Evolutionary conservation across 2,329 filamentous ascomycete genomes (phyloP).

Genomic region (Trichophyton verrucosum): DNA sequence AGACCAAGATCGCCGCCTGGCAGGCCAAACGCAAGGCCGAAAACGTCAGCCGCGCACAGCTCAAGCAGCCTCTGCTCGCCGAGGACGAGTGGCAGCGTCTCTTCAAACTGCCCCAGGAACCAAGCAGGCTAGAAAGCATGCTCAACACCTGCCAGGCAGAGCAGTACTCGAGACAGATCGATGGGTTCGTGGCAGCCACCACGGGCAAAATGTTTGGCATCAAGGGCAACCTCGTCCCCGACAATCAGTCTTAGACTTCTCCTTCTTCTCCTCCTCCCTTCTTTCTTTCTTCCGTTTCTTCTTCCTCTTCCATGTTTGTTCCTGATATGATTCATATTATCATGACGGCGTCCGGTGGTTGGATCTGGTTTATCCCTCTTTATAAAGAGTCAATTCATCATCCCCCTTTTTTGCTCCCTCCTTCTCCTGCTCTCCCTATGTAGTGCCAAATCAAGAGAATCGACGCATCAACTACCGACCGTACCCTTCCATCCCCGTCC

Average conservation of each 20-base stretch:
- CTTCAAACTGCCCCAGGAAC: conserved; percentile 95
- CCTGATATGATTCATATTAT: neutral
- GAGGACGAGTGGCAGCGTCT: conserved; percentile 98
- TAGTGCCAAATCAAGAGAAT: neutral
- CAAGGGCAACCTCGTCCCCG: conserved; percentile 54
- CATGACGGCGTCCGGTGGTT: conserved; percentile 1
- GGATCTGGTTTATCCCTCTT: neutral
- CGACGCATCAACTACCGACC: neutral
- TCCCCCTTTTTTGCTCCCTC: neutral
- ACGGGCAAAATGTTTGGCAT: conserved; percentile 98
- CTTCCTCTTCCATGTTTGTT: neutral
- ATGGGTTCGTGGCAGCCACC: conserved; percentile 84
- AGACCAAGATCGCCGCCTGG: conserved; percentile 93
- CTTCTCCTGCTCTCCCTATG: neutral
- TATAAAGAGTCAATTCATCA: neutral
- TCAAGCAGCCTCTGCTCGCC: conserved; percentile 78
- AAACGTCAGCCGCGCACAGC: conserved; percentile 69
- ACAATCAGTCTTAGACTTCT: conserved; percentile 30
- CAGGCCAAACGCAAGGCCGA: conserved; percentile 93
- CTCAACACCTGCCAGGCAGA: conserved; percentile 92
- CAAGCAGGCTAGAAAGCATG: conserved; percentile 83
- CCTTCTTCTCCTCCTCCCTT: neutral
- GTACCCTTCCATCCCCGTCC: neutral
- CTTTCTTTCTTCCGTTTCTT: neutral
- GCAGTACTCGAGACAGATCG: conserved; percentile 94